Evolutionary conservation across 2,329 filamentous ascomycete genomes (phyloP), one percentile per base, ranked within the genome.

Genomic region (Alternaria tenuissima): DNA sequence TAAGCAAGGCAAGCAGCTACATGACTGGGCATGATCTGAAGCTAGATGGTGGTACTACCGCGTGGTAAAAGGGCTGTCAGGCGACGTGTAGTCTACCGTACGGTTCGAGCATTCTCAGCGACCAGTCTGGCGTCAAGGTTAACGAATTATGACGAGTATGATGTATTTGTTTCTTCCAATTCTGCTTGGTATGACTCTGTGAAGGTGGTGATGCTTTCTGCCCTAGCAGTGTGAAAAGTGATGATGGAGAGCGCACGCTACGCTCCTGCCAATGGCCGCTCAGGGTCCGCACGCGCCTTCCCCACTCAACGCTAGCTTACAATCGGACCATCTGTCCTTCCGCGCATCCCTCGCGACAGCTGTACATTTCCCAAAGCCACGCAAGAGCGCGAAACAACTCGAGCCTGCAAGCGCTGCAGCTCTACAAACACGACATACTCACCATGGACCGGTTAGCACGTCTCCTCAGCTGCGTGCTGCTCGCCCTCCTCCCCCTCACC

Each of bases 401-500:
- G 52, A 43, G 57, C 32, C 42, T 51, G 57, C 57, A 56, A 59
- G 57, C 57, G 56, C 52, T 56, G 57, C 57, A 63, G 59, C 60
- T 52, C 48, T 55, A 55, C 54, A 57, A 18, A 39, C 63, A 57
- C 32, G 54, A 52, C 52, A 51, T 36, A 52, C 39, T 54, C 62
- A 59, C 64, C 68, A 79, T 79, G 77, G 76, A 79, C 47, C 71
- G 70, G 62, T 67, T 79, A 70, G 61, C 69, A 39, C 70, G 73
- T 58, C 66, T 76, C 22, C 53, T 79, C 60, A 70, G 67, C 63
- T 74, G 57, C 59, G 69, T 74, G 52, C 47, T 74, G 48, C 64
- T 82, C 46, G 73, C 81, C 30, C 66, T 83, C n/a, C 68, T 80
- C 18, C 82, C 81, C 22, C 74, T 83, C 63, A 68, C 82, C 41